Conservation (phyloP, 345 rosid genomes). For the Eucalyptus viminalis region DNA sequence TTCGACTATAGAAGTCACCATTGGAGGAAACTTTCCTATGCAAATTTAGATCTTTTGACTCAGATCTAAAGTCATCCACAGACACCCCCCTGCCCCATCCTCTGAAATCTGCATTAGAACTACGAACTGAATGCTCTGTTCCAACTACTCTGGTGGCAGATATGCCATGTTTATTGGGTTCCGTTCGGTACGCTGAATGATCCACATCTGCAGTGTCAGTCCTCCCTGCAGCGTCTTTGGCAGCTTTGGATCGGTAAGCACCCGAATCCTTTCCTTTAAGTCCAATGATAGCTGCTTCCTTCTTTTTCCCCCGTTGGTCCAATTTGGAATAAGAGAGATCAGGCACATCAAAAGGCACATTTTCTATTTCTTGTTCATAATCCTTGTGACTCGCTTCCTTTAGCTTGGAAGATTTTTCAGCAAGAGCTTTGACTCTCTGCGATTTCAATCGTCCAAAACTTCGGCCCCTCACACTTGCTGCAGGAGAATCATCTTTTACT, state of each 20-base stretch:
- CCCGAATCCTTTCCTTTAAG: background rate
- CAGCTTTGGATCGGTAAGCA: background rate
- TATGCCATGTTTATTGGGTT: background rate
- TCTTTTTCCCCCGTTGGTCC: conserved; percentile 10
- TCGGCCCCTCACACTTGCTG: too few relatives aligned
- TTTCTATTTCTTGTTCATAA: background rate
- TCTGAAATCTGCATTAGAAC: conserved; percentile 25
- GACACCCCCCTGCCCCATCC: conserved; percentile 45
- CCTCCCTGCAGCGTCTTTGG: background rate
- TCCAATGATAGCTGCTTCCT: background rate
- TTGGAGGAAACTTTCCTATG: too few relatives aligned
- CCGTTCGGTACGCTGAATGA: background rate
- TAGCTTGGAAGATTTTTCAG: conserved; percentile 18
- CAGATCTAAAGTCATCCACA: background rate
- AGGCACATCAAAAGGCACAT: too few relatives aligned
- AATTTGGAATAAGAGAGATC: background rate
- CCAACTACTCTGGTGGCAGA: conserved; percentile 5
- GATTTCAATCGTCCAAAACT: too few relatives aligned
- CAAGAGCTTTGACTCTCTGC: conserved; percentile 45
- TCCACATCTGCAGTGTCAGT: background rate
- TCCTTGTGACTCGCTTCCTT: conserved; percentile 7
- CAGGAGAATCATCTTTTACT: too few relatives aligned
- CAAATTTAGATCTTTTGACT: too few relatives aligned
- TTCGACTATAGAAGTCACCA: too few relatives aligned
- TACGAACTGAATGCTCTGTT: conserved; percentile 3